Evolutionary conservation across 2,329 filamentous ascomycete genomes (phyloP).

Genomic region (Pseudopyricularia cyperi): DNA sequence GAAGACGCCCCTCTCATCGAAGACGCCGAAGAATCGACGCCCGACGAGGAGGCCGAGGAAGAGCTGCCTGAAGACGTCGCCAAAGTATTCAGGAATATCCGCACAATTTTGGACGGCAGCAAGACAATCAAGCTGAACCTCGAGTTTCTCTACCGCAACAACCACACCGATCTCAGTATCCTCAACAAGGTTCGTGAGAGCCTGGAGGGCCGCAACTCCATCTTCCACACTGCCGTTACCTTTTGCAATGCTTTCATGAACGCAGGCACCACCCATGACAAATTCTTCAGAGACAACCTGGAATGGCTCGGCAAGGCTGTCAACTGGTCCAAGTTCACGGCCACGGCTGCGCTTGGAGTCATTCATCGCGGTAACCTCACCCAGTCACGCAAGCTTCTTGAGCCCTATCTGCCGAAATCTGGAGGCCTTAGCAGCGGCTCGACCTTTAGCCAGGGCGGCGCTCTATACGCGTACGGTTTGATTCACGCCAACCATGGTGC

Average conservation of each 20-base stretch:
- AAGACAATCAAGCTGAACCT: conserved; percentile 92
- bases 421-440: conserved; percentile 67
- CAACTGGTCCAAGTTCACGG: conserved; percentile 99
- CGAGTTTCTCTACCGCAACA: conserved; percentile 92
- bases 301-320: conserved; percentile 98
- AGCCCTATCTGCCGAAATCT: conserved; percentile 81
- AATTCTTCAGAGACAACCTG: conserved; percentile 95
- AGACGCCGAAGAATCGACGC: conserved; percentile 19
- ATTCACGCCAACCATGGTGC: conserved; percentile 97
- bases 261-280: conserved; percentile 93
- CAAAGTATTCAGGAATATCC: conserved; percentile 49
- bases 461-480: conserved; percentile 85
- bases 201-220: conserved; percentile 89
- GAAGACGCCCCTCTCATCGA: conserved; percentile 37
- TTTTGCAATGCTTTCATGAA: conserved; percentile 99
- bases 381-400: conserved; percentile 83
- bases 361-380: conserved; percentile 93
- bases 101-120: conserved; percentile 67
- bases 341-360: conserved; percentile 88
- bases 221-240: conserved; percentile 94
- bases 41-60: conserved; percentile 40
- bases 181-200: conserved; percentile 95
- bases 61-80: conserved; percentile 36
- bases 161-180: conserved; percentile 82
- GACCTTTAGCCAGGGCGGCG: conserved; percentile 90